Conservation (phyloP, 176 grass and related monocot species). For the Juncus effusus region DNA sequence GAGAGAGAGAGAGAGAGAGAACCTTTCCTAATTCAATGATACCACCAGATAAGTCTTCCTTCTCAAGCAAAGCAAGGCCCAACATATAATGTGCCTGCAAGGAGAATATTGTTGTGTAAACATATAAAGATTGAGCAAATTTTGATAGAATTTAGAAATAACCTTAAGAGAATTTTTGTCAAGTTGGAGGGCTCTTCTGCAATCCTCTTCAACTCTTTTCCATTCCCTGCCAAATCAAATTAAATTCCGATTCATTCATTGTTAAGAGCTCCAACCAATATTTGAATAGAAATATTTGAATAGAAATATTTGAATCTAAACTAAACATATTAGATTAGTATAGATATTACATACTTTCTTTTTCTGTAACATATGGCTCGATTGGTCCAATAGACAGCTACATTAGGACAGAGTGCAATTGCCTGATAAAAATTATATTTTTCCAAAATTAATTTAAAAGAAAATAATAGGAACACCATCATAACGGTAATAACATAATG, state of each 20-base stretch:
- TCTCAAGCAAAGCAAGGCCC: conserved; percentile 63
- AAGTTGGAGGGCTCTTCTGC: conserved; percentile 70
- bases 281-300: neutral
- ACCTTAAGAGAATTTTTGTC: conserved; percentile 63
- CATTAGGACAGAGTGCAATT: conserved; percentile 68
- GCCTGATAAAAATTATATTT: conserved; percentile 41
- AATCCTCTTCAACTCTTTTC: conserved; percentile 80
- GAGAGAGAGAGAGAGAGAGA: neutral
- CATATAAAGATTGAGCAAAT: neutral
- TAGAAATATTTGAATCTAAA: neutral
- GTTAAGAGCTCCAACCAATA: neutral
- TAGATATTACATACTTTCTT: conserved; percentile 44
- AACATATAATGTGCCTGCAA: conserved; percentile 61
- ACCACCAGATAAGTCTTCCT: conserved; percentile 38
- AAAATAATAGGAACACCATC: no score
- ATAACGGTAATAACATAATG: no score
- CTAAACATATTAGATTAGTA: no score
- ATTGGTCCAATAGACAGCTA: conserved; percentile 79
- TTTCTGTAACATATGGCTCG: conserved; percentile 59
- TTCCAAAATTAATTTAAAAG: neutral
- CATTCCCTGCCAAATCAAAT: conserved; percentile 59
- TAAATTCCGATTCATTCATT: neutral
- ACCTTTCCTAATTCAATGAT: conserved; percentile 70
- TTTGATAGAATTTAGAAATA: conserved; percentile 1
- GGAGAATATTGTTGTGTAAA: neutral